Evolutionary conservation across 129 eudicot genomes (phyloP), one percentile per base, ranked within the genome.

Genomic region (Centella asiatica): DNA sequence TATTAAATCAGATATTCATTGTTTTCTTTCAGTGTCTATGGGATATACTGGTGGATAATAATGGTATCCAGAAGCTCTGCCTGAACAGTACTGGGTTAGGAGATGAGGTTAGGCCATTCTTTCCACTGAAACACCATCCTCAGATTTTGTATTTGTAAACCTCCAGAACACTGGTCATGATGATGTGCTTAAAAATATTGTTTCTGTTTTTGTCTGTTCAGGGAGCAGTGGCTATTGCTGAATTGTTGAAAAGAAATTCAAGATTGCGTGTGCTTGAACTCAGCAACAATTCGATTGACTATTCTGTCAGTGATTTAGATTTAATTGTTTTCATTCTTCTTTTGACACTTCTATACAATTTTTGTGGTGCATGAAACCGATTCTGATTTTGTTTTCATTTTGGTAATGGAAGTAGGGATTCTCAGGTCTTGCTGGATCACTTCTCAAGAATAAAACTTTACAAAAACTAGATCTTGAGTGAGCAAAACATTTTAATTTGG

Each of bases 221-320:
- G 99, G 99, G 99, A 71, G 90, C 99, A 40, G 84, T 84, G 77
- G 90, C 99, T 60, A 80, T 92, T 74, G 87, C 77, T 71, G 88
- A 85, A 71, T 71, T 92, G 88, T 76, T 92, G 82, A 87, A 87
- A 75, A 92, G 82, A 77, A 84, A 84, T 74, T 77, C 95, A 78
- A 81, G 81, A 44, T 62, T 92, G 84, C 84, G 84, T 31, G 62
- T 81, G 57, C 57, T 92, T 72, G 99, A 92, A 77, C 88, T 92
- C 40, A 82, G 87, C 77, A 87, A 87, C 86, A 92, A 92, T 80
- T 65, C 78, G 70, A 92, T 92, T 10, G 99, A 87, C 80, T 78
- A 92, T 73, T 84, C 95, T 84, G 99, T 92, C 82, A 28, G 95
- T 34, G 46, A 15, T 74, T 49, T 7, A 32, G 31, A 42, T 55